Evolutionary conservation across 2,329 filamentous ascomycete genomes (phyloP), one percentile per base, ranked within the genome.

Genomic region (Bertia moriformis): DNA sequence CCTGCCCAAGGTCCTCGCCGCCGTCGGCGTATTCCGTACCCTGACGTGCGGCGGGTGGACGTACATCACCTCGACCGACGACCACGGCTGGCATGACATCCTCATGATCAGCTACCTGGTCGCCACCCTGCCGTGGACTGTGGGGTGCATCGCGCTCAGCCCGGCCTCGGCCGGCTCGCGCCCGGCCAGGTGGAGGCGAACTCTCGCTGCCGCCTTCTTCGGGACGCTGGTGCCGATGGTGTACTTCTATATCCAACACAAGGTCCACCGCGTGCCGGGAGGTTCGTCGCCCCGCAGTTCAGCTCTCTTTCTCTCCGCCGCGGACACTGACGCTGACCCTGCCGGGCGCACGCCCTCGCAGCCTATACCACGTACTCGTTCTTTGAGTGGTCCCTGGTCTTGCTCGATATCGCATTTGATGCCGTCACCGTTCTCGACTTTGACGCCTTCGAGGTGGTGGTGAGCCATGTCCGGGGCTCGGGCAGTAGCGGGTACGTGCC

Each of bases 41-140:
- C 63, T 96, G 42, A 94, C 87, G 3, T 98, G 91, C 54, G 91
- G 89, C 49, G 91, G 91, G 42, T 98, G 91, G 89, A 95, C 91
- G 39, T 98, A 96, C 59, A 78, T 98, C 44, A 98, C 91, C 18
- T 96, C 91, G 44, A 98, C 91, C 33, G 91, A 98, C 56, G 86
- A 96, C 57, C 91, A 98, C 59, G 78, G 93, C 59, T 96, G 87
- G 88, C 91, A 98, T 58, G 91, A 98, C 54, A 89, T 96, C 45
- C 88, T 96, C 58, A 98, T 98, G 91, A 95, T 98, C 49, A 93
- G 86, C 14, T 98, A 98, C 59, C 69, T 98, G 41, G 80, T 98
- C 36, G 83, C 86, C 22, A 96, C 91, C 2, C 67, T 98, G 40
- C 91, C 91, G 2, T 98, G 91, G 91, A 96, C 89, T 2, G 59